Percentiles rank a stretch among this genome's conserved stretches.
Evolutionary conservation across 1,139 yeast genomes (phyloP).

Genomic region (Yamadazyma songkhlaensis): DNA sequence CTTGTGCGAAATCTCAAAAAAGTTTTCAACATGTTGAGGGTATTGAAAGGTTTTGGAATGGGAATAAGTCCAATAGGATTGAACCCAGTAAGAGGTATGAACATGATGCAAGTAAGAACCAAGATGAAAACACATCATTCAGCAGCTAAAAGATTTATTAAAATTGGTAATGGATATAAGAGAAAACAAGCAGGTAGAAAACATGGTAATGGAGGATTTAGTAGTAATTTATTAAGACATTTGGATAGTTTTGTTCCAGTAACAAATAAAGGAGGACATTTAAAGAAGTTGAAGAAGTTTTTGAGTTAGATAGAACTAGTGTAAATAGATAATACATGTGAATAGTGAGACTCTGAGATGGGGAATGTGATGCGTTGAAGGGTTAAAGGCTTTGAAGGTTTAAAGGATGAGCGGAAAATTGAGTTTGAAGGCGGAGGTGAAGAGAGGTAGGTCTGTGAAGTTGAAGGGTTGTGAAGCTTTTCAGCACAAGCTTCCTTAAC

Average conservation of each 20-base stretch:
- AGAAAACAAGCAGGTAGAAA: constrained; percentile 83
- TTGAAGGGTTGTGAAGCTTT: too few species aligned
- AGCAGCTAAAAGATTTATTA: constrained; percentile 81
- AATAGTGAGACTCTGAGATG: neutral
- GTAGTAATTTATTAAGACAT: constrained; percentile 58
- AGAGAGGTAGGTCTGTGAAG: too few species aligned
- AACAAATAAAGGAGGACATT: constrained; percentile 47
- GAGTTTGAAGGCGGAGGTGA: too few species aligned
- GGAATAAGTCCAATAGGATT: too few species aligned
- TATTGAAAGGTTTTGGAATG: too few species aligned
- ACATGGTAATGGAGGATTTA: constrained; percentile 92
- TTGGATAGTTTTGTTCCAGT: constrained; percentile 66
- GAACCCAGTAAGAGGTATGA: too few species aligned
- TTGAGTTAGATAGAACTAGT: neutral
- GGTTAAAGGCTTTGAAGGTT: neutral
- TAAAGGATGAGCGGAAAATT: too few species aligned
- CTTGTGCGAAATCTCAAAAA: too few species aligned
- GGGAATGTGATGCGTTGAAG: too few species aligned
- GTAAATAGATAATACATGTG: neutral
- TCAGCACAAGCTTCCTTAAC: too few species aligned
- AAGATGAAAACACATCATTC: constrained; percentile 68
- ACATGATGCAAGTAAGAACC: constrained; percentile 47
- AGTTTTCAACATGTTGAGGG: too few species aligned
- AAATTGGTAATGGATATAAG: constrained; percentile 47
- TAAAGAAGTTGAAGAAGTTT: constrained; percentile 36